Conservation (phyloP, 179 eudicot genomes). For the Monotropa hypopitys region DNA sequence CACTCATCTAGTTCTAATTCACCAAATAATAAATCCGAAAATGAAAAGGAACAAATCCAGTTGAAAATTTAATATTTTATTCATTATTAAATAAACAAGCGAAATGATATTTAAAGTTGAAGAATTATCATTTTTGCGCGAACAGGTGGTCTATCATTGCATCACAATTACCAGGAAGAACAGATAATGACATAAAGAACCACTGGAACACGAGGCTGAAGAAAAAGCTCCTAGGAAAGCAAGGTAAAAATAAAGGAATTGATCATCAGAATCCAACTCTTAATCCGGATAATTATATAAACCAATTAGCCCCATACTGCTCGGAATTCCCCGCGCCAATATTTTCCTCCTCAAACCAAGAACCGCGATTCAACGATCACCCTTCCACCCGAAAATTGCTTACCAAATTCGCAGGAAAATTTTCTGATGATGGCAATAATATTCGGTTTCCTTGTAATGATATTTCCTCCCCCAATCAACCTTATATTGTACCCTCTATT, state of each 20-base stretch:
- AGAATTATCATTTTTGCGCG: not conserved
- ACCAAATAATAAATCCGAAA: not conserved
- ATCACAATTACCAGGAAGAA: constrained; percentile 64
- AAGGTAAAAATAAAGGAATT: constrained; percentile 26
- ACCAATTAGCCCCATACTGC: constrained; percentile 22
- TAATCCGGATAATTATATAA: constrained; percentile 8
- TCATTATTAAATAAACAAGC: not conserved
- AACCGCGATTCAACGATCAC: constrained; percentile 28
- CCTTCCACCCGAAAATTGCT: constrained; percentile 37
- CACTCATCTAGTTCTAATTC: not conserved
- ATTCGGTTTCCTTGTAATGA: constrained; percentile 6
- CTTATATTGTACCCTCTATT: constrained; percentile 15
- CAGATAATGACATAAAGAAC: constrained; percentile 70
- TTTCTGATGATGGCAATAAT: constrained; percentile 12
- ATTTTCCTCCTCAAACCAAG: constrained; percentile 22
- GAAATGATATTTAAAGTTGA: not conserved
- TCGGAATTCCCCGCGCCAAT: constrained; percentile 12
- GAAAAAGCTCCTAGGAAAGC: constrained; percentile 50
- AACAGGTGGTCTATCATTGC: constrained; percentile 67
- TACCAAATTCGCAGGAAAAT: constrained; percentile 43
- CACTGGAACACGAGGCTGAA: constrained; percentile 77
- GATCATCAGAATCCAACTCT: constrained; percentile 10
- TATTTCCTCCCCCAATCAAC: constrained; percentile 14
- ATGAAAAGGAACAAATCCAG: not conserved
- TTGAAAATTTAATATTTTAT: not conserved